Base-by-base conservation (phyloP, 352 stramenopile species). In the Blastocystis sp. region DNA sequence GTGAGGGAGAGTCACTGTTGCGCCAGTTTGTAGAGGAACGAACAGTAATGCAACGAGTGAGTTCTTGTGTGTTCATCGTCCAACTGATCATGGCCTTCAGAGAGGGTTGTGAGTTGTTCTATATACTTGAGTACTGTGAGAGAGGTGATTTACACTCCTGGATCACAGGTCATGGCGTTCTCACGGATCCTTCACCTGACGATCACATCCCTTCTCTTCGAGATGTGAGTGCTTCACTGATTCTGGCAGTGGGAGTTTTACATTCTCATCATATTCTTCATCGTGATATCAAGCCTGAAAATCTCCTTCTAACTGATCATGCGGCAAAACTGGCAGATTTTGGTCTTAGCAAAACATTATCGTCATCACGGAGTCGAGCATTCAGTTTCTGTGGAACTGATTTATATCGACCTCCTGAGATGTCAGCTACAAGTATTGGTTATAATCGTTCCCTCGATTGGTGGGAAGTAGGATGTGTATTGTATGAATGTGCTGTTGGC, bases 341-440 rank as follows among this genome's bases (percentile, higher is more conserved):
- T 42, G 78, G 78, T 22, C 66, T 89, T 22, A 79, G 60, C 60
- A 89, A 89, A 64, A 89, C 66, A 15, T 42, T 89, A 1, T 62
- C 60, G 40, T 89, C 78, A 3, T 62, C 69, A 33, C 40, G 62
- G 13, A 60, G 40, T 33, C 78, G 78, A 37, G 78, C 78, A 7
- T 89, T 79, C 66, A 76, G 53, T 56, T 89, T 89, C 51, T 89
- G 78, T 56, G 78, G 78, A 33, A 89, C 78, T 6, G 78, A 89
- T 37, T 51, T 89, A 22, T 89, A 89, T 53, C 78, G 78, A 17
- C 78, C 78, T 37, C 78, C 78, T 2, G 78, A 89, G 66, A 89
- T 89, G 78, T 53, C 37, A 33, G 13, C 51, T 58, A 27, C 42
- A 17, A 35, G 57, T 11, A 13, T 53, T 48, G 78, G 78, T 24